Evolutionary conservation across 2,329 filamentous ascomycete species (phyloP).

Genomic region (Nemania sp.): DNA sequence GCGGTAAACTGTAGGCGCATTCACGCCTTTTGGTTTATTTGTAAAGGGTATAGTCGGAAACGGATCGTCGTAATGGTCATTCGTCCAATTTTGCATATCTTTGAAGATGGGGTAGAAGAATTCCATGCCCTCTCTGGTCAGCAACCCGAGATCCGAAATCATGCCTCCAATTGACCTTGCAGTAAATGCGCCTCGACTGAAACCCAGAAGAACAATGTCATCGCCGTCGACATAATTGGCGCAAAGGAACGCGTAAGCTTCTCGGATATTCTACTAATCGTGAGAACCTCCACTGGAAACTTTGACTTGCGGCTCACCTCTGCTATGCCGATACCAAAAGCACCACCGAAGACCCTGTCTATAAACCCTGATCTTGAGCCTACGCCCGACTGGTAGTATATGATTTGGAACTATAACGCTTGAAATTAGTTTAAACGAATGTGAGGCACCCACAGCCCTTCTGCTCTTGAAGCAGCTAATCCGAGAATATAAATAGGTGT

Average conservation of each 20-base stretch:
- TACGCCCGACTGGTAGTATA: slow-evolving; percentile 64
- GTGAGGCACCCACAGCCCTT: no score
- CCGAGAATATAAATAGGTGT: neutral
- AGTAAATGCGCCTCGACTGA: slow-evolving; percentile 62
- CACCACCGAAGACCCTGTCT: slow-evolving; percentile 57
- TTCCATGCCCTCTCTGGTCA: slow-evolving; percentile 57
- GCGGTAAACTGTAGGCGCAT: slow-evolving; percentile 49
- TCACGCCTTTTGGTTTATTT: slow-evolving; percentile 51
- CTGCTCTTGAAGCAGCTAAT: neutral
- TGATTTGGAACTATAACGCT: slow-evolving; percentile 51
- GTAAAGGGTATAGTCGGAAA: slow-evolving; percentile 52
- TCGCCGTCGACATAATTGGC: slow-evolving; percentile 63
- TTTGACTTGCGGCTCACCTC: slow-evolving; percentile 45
- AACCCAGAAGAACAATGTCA: slow-evolving; percentile 59
- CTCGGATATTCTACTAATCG: slow-evolving; percentile 52
- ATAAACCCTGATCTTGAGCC: slow-evolving; percentile 55
- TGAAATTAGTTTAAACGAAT: neutral
- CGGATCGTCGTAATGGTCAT: slow-evolving; percentile 48
- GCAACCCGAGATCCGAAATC: slow-evolving; percentile 53
- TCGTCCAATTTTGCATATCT: slow-evolving; percentile 58
- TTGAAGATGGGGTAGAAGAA: slow-evolving; percentile 60
- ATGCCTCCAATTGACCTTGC: slow-evolving; percentile 59
- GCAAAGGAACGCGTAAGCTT: slow-evolving; percentile 65
- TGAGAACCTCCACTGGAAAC: slow-evolving; percentile 16
- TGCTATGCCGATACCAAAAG: slow-evolving; percentile 57